Conservation (phyloP, 2,329 filamentous ascomycete genomes). For the Penicillium concentricum region DNA sequence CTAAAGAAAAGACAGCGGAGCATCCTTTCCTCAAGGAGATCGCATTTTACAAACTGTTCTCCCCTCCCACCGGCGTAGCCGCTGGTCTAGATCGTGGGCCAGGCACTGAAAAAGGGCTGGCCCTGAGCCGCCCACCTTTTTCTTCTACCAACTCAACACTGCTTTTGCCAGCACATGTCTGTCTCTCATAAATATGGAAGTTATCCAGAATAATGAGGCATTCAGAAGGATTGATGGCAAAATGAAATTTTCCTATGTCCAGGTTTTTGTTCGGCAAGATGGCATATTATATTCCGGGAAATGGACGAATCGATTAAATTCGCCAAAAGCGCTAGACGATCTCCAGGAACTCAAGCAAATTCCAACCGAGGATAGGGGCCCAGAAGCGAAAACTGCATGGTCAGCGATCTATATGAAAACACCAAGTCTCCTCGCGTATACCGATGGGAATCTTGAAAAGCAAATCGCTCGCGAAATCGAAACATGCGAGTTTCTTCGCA, state of each 20-base stretch:
- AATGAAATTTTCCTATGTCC: slow-evolving; percentile 22
- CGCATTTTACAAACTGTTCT: slow-evolving; percentile 16
- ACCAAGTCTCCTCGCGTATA: slow-evolving; percentile 21
- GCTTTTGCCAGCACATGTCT: neutral
- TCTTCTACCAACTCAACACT: neutral
- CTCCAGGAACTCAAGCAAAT: slow-evolving; percentile 19
- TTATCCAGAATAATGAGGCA: slow-evolving; percentile 22
- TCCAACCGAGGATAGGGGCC: slow-evolving; percentile 16
- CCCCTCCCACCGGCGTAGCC: no score
- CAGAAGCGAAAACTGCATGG: slow-evolving; percentile 14
- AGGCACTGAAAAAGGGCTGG: no score
- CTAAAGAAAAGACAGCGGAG: neutral
- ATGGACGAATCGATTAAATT: slow-evolving; percentile 16
- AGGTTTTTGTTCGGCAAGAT: slow-evolving; percentile 18
- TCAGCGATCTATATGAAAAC: slow-evolving; percentile 22
- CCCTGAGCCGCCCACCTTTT: no score
- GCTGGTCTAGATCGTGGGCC: no score
- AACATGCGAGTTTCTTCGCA: slow-evolving; percentile 24
- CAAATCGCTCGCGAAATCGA: slow-evolving; percentile 23
- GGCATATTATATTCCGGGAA: slow-evolving; percentile 23
- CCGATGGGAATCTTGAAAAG: slow-evolving; percentile 16
- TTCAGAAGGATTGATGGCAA: slow-evolving; percentile 18
- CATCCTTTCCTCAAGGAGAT: slow-evolving; percentile 9
- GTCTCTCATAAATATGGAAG: slow-evolving; percentile 14
- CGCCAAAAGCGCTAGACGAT: slow-evolving; percentile 15